Percentiles rank a stretch among this genome's conserved stretches.
These are phyloP conservation scores for Stachybotrys echinatus DNA, from an alignment of 2,329 filamentous ascomycete species.

Conservation along the genomic window DNA sequence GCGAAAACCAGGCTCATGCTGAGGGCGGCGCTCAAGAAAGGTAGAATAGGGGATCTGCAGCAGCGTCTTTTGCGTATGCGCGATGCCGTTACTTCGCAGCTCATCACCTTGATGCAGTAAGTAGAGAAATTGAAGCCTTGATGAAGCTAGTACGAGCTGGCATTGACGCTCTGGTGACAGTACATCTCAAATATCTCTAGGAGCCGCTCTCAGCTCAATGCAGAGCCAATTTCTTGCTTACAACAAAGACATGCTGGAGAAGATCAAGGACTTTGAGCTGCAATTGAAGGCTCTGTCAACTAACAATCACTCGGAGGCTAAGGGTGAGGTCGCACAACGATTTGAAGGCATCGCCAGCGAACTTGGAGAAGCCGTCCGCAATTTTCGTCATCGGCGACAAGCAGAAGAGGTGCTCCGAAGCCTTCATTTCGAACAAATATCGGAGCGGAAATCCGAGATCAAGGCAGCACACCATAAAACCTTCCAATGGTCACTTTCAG, in stretches of 20 bases:
- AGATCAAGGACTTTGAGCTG: neutral
- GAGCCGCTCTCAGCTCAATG: too few relatives aligned
- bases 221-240: too few relatives aligned
- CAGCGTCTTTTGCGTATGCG: neutral
- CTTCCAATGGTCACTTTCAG: slow-evolving; percentile 1
- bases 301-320: neutral
- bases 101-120: neutral
- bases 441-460: neutral
- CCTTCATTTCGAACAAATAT: slow-evolving; percentile 4
- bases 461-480: slow-evolving; percentile 1
- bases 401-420: slow-evolving; percentile 1
- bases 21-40: neutral
- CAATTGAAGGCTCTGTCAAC: neutral
- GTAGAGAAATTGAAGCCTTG: too few relatives aligned
- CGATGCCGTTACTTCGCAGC: neutral
- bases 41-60: neutral
- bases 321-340: neutral
- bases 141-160: too few relatives aligned
- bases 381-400: neutral
- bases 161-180: too few relatives aligned
- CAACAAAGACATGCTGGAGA: too few relatives aligned
- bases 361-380: neutral
- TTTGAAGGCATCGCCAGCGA: neutral
- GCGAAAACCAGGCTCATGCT: neutral
- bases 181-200: too few relatives aligned